Percentiles rank a stretch among this genome's conserved stretches.
These are phyloP conservation scores for Prillingera fragicola DNA, from an alignment of 1,284 basidiomycete species.

Conservation along the genomic window DNA sequence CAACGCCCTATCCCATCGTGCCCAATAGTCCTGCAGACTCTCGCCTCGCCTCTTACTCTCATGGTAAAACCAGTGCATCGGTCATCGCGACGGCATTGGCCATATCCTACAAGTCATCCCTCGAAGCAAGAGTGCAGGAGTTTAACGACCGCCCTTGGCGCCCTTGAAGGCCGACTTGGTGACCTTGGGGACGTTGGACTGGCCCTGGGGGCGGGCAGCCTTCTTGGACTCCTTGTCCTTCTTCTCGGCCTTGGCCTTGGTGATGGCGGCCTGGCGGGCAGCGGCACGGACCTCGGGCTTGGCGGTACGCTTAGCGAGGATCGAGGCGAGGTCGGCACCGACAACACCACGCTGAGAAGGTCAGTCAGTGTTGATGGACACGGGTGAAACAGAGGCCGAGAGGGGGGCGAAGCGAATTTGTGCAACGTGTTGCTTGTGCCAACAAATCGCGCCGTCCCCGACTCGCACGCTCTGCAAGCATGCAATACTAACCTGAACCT, in stretches of 20 bases:
- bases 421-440: too few relatives aligned
- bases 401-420: too few relatives aligned
- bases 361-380: background rate
- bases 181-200: conserved; percentile 66
- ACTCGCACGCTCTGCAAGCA: background rate
- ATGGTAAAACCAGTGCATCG: conserved; percentile 20
- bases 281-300: conserved; percentile 78
- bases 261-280: conserved; percentile 74
- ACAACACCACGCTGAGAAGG: conserved; percentile 82
- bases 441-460: background rate
- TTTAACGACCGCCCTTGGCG: conserved; percentile 51
- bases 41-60: too few relatives aligned
- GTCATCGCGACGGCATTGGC: conserved; percentile 16
- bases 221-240: conserved; percentile 95
- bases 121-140: conserved; percentile 1
- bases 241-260: conserved; percentile 90
- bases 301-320: conserved; percentile 87
- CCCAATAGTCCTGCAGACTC: too few relatives aligned
- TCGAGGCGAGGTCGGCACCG: conserved; percentile 86
- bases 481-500: conserved; percentile 58
- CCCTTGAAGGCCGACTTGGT: conserved; percentile 97
- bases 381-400: background rate
- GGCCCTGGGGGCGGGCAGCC: conserved; percentile 57
- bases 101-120: conserved; percentile 23
- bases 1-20: too few relatives aligned